phyloP scores from a whole-genome alignment of 441 rosid species.

The Lepidium campestre region DNA sequence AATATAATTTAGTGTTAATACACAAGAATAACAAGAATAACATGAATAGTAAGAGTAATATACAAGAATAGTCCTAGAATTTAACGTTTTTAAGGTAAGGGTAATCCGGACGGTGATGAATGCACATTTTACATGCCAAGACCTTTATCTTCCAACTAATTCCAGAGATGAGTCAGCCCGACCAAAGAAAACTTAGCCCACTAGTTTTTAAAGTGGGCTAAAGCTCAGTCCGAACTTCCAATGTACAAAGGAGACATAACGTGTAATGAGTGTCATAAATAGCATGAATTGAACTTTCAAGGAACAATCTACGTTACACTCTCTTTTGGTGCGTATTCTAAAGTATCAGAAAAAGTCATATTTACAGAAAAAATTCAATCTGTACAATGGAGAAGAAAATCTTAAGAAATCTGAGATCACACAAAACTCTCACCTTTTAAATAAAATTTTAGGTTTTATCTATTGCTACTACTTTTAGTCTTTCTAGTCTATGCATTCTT shows the following conservation, averaged over 20 bases:
- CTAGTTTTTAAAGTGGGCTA: no score
- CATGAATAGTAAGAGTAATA: no score
- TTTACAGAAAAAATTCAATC: slow-evolving; percentile 1
- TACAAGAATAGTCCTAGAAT: no score
- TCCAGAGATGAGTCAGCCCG: no score
- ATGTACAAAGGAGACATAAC: not conserved
- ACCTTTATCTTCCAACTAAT: no score
- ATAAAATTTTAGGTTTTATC: not conserved
- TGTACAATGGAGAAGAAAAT: not conserved
- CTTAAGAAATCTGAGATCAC: not conserved
- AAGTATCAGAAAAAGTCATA: not conserved
- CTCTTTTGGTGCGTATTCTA: not conserved
- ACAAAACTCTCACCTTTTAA: not conserved
- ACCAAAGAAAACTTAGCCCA: no score
- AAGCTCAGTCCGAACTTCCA: no score
- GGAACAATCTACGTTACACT: not conserved
- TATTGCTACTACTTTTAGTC: not conserved
- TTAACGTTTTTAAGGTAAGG: no score
- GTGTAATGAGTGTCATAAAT: not conserved
- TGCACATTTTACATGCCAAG: no score
- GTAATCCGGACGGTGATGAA: no score
- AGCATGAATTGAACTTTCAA: not conserved
- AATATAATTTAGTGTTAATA: no score
- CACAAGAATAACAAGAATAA: no score
- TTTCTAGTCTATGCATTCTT: not conserved